Evolutionary conservation across 495 filamentous ascomycete species (phyloP).

Genomic region (Penicillium psychrofluorescens): DNA sequence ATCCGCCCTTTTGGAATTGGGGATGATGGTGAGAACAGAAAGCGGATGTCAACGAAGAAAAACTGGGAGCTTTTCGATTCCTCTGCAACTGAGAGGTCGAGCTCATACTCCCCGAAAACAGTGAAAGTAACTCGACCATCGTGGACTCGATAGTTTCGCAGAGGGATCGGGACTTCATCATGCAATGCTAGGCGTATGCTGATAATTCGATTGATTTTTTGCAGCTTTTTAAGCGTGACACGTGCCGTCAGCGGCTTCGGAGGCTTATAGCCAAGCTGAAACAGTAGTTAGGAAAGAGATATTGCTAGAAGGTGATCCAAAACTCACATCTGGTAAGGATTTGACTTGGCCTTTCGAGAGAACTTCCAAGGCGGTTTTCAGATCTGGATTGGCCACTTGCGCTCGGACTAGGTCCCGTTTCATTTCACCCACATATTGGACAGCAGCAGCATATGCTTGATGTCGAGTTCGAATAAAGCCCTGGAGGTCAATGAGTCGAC

Average conservation of each 20-base stretch:
- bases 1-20: slow-evolving; percentile 51
- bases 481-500: slow-evolving; percentile 77
- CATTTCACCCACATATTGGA: slow-evolving; percentile 56
- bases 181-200: slow-evolving; percentile 72
- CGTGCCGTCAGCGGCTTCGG: slow-evolving; percentile 59
- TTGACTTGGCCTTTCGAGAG: slow-evolving; percentile 66
- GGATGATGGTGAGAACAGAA: slow-evolving; percentile 65
- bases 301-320: background rate
- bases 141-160: slow-evolving; percentile 65
- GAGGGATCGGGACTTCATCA: slow-evolving; percentile 62
- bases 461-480: slow-evolving; percentile 58
- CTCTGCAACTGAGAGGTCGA: slow-evolving; percentile 80
- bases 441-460: slow-evolving; percentile 45
- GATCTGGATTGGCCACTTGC: slow-evolving; percentile 79
- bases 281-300: background rate
- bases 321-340: slow-evolving; percentile 68
- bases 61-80: slow-evolving; percentile 75
- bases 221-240: slow-evolving; percentile 59
- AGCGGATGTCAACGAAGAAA: slow-evolving; percentile 87
- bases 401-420: slow-evolving; percentile 56
- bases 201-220: slow-evolving; percentile 75
- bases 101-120: slow-evolving; percentile 79
- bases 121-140: slow-evolving; percentile 81
- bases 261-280: slow-evolving; percentile 69
- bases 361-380: slow-evolving; percentile 80